Conservation (phyloP, 2,329 filamentous ascomycete species). For the Alternaria brassicae region DNA sequence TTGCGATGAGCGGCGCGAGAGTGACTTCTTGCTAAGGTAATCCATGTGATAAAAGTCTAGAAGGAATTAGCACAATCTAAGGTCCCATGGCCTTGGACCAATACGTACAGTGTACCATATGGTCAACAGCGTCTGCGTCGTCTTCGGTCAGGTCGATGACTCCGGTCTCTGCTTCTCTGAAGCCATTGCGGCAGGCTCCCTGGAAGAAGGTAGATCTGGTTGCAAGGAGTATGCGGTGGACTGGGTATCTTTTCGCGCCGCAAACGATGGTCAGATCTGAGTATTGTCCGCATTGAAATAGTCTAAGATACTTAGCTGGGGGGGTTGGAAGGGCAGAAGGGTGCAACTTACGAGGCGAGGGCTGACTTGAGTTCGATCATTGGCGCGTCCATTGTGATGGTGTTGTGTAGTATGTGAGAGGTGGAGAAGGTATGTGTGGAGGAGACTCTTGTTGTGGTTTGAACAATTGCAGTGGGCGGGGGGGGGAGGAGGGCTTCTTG, state of each 20-base stretch:
- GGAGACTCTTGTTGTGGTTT: background rate
- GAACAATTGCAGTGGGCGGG: background rate
- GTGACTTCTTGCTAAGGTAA: conserved; percentile 46
- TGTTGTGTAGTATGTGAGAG: conserved; percentile 17
- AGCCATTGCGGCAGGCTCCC: conserved; percentile 50
- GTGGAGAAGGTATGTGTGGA: background rate
- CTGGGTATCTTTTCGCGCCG: conserved; percentile 55
- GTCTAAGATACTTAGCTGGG: conserved; percentile 45
- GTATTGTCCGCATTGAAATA: conserved; percentile 52
- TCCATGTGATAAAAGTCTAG: conserved; percentile 53
- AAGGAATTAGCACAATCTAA: conserved; percentile 25
- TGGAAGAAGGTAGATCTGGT: conserved; percentile 58
- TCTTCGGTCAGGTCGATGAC: conserved; percentile 52
- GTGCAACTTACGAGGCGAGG: conserved; percentile 55
- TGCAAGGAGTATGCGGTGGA: conserved; percentile 58
- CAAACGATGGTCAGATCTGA: conserved; percentile 59
- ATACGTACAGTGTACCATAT: conserved; percentile 52
- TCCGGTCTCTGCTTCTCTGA: conserved; percentile 47
- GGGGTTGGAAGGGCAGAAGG: conserved; percentile 2
- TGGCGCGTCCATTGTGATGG: conserved; percentile 49
- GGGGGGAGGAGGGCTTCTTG: conserved; percentile 16
- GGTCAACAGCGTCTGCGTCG: conserved; percentile 51
- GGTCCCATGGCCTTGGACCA: conserved; percentile 2
- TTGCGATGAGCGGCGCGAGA: conserved; percentile 41
- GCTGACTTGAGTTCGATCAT: conserved; percentile 56